Evolutionary conservation across 441 rosid genomes (phyloP), one percentile per base, ranked within the genome.

Genomic region (Hura crepitans): DNA sequence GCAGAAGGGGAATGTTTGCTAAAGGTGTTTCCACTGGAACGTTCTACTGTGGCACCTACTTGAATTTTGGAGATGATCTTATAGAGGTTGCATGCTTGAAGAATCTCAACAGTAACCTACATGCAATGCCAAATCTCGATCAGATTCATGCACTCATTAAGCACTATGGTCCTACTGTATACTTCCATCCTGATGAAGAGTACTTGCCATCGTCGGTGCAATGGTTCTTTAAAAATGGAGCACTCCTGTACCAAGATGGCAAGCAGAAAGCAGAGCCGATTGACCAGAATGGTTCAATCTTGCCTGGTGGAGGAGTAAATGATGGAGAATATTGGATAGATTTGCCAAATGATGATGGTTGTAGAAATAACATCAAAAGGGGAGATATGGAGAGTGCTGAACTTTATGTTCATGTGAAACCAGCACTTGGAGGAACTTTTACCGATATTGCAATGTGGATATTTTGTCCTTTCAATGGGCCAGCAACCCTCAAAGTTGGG

Each of bases 391-490:
- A 73, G 72, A 87, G 89, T 31, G 84, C 94, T 11, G 83, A 87
- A 70, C 88, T 93, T 37, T 91, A 91, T 76, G 78, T 80, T 70
- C 94, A 93, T 69, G 83, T 85, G 68, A 93, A 93, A 78, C 97
- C 96, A 22, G 91, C 92, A 28, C 55, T 80, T 10, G 97, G 98
- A 33, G 97, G 96, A 49, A 85, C 94, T 20, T 91, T 83, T 79
- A 93, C 94, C 4, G 96, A 93, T 75, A 80, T 93, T 20, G 92
- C 79, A 59, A 85, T 89, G 91, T 89, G 97, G 97, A 81, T 91
- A 59, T 93, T 91, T 68, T 91, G 86, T 76, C 96, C 97, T 47
- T 91, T 90, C 75, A 93, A 93, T n/a, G 97, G 98, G 30, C 96
- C 97, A 58, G 91, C 85, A n/a, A 87, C 88, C 28, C 78, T 93